Base-by-base conservation (phyloP, 2,329 filamentous ascomycete species). In the Monosporascus sp. region DNA sequence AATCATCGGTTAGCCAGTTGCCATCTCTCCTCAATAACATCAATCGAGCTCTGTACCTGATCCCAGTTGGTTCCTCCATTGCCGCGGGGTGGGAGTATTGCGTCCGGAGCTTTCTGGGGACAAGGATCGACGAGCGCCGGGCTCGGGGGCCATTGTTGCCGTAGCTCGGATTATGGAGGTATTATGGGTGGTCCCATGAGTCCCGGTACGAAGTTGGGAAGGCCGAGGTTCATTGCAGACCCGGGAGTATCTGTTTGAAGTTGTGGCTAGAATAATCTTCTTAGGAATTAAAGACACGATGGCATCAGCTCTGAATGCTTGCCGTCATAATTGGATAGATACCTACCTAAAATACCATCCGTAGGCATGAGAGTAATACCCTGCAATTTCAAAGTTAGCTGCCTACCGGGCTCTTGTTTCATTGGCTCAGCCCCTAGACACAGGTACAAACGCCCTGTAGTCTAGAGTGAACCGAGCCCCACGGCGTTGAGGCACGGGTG, bases 71-170 rank as follows among this genome's bases (percentile, higher is more conserved):
- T 86, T 87, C 71, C 88, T 88, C 81, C 88, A 87, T 75, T 89
- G 86, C 68, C 87, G 84, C 59, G 83, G 80, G 41, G 84, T 84
- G 59, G 88, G 90, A 68, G 89, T 90, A 60, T 85, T 84, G 67
- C 88, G 87, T 58, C 90, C 90, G 69, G 91, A 94, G 79, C 87
- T 92, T 68, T 89, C 84, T 65, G 91, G 91, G 58, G 91, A 94
- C 62, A 77, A 73, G 53, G 84, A 85, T 65, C 78, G 79, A 56
- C 78, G 79, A 59, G 75, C 71, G 60, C 74, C 76, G 54, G 78
- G 76, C 70, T 88, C 85, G 74, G 84, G 81, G 67, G 82, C 78
- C 86, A 89, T 88, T 62, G 58, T 74, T 65, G 61, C 61, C 58
- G 61, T 58, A 53, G 52, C 50, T 57, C 53, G 60, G 58, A 58